phyloP scores from a whole-genome alignment of 805 yeast species.

The Hanseniaspora lindneri region DNA sequence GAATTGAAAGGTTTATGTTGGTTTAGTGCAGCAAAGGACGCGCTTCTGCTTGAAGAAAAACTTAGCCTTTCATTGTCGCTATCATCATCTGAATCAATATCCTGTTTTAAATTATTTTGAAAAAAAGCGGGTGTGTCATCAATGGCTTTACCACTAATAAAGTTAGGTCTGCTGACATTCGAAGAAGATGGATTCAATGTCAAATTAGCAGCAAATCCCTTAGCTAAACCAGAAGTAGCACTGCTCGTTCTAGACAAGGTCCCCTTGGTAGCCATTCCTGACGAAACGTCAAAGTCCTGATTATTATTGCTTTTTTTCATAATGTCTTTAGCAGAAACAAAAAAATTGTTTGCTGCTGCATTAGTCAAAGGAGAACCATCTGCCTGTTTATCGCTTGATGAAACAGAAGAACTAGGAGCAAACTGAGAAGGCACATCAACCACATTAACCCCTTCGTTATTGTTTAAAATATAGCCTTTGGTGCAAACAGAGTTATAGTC shows the following conservation, averaged over 20 bases:
- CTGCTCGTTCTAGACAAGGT: slow-evolving; percentile 1
- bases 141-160: not conserved
- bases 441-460: slow-evolving; percentile 27
- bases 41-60: not conserved
- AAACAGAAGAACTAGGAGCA: slow-evolving; percentile 4
- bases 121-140: not conserved
- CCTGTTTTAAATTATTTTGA: slow-evolving; percentile 19
- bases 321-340: not conserved
- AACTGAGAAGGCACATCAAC: slow-evolving; percentile 29
- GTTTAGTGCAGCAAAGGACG: no score
- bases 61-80: slow-evolving; percentile 13
- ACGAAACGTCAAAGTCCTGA: not conserved
- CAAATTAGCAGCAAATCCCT: slow-evolving; percentile 11
- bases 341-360: not conserved
- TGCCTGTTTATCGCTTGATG: not conserved
- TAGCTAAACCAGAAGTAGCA: slow-evolving; percentile 9
- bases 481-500: slow-evolving; percentile 71
- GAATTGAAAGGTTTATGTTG: not conserved
- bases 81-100: slow-evolving; percentile 10
- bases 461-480: slow-evolving; percentile 28
- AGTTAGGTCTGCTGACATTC: not conserved
- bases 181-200: not conserved
- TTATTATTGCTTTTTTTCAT: not conserved
- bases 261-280: not conserved
- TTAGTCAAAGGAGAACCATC: not conserved